Percentiles rank a stretch among this genome's conserved stretches.
Conservation (phyloP, 2,329 filamentous ascomycete species). For the Pleomassaria siparia region DNA sequence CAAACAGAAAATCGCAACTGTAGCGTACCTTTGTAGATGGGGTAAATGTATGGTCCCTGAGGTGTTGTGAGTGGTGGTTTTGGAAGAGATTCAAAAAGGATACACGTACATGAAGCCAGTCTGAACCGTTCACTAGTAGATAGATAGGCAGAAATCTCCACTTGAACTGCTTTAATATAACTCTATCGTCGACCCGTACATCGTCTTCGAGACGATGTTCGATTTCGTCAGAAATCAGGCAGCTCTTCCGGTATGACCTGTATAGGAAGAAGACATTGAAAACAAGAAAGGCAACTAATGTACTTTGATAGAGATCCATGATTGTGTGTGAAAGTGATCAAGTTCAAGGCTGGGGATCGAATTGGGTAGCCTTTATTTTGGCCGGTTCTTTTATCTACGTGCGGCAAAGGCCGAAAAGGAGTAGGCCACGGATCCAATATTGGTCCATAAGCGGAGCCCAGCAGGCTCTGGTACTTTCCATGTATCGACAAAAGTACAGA, state of each 20-base stretch:
- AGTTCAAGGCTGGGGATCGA: not conserved
- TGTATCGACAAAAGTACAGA: constrained; percentile 1
- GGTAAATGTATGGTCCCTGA: constrained; percentile 55
- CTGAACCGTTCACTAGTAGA: constrained; percentile 47
- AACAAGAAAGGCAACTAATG: constrained; percentile 29
- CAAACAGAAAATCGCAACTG: not conserved
- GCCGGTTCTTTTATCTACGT: not conserved
- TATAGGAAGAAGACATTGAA: constrained; percentile 30
- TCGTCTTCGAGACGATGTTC: constrained; percentile 16
- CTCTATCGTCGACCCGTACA: constrained; percentile 19
- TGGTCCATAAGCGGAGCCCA: not conserved
- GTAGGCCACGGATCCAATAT: not conserved
- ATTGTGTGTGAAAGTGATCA: constrained; percentile 6
- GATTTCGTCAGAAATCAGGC: constrained; percentile 20
- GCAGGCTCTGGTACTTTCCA: not conserved
- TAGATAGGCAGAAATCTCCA: constrained; percentile 49
- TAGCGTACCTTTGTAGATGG: constrained; percentile 51
- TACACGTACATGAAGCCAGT: constrained; percentile 42
- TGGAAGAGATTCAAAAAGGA: not conserved
- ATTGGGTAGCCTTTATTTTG: not conserved
- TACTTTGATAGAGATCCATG: constrained; percentile 36
- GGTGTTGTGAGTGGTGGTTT: not conserved
- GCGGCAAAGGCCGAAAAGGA: not conserved
- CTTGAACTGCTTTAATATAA: constrained; percentile 43
- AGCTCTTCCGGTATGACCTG: constrained; percentile 22